Evolutionary conservation across 495 filamentous ascomycete genomes (phyloP).

Genomic region (Neurospora pannonica): DNA sequence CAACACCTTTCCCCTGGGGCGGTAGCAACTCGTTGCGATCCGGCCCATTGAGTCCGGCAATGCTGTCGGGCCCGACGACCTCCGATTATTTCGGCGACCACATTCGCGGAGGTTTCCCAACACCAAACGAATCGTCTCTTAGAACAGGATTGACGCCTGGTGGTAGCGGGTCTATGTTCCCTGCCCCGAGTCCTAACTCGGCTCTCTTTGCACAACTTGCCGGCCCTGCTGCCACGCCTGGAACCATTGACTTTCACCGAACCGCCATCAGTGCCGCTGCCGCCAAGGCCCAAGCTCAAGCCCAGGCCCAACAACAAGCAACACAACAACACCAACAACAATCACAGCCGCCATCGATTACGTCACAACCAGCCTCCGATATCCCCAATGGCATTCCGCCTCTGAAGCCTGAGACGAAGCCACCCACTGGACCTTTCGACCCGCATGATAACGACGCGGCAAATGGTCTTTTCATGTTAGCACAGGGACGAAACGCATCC

Average conservation of each 20-base stretch:
- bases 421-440: slow-evolving; percentile 54
- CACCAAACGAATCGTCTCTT: slow-evolving; percentile 92
- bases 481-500: slow-evolving; percentile 55
- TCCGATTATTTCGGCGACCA: slow-evolving; percentile 65
- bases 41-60: slow-evolving; percentile 91
- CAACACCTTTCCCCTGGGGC: slow-evolving; percentile 67
- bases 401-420: slow-evolving; percentile 33
- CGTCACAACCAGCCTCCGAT: slow-evolving; percentile 41
- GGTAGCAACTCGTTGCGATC: slow-evolving; percentile 69
- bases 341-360: slow-evolving; percentile 18
- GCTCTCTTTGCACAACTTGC: slow-evolving; percentile 69
- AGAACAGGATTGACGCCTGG: slow-evolving; percentile 89
- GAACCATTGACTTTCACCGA: slow-evolving; percentile 87
- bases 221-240: slow-evolving; percentile 68
- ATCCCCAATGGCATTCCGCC: slow-evolving; percentile 27
- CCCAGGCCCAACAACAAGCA: slow-evolving; percentile 27
- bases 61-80: slow-evolving; percentile 77
- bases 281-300: slow-evolving; percentile 41
- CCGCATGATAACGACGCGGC: slow-evolving; percentile 92
- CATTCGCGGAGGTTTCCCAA: slow-evolving; percentile 77
- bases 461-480: slow-evolving; percentile 87
- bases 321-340: slow-evolving; percentile 38
- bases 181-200: slow-evolving; percentile 78
- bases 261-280: slow-evolving; percentile 81
- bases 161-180: slow-evolving; percentile 96